Evolutionary conservation across 495 filamentous ascomycete species (phyloP).

Genomic region (Penicillium soppii): DNA sequence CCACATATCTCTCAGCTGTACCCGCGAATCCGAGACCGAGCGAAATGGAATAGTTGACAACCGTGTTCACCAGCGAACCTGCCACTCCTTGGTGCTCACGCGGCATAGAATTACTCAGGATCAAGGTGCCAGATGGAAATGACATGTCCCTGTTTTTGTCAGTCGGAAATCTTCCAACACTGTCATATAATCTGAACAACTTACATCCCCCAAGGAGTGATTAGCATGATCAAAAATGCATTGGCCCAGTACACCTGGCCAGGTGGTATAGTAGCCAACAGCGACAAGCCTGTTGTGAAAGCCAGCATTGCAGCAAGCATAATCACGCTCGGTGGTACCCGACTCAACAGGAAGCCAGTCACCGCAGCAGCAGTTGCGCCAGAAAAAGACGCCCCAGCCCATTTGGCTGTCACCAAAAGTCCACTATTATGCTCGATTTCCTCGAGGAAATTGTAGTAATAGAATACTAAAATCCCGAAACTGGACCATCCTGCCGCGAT

Average conservation of each 20-base stretch:
- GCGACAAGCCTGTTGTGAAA: constrained; percentile 42
- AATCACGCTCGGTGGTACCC: constrained; percentile 41
- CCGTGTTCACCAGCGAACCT: constrained; percentile 60
- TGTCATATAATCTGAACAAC: constrained; percentile 38
- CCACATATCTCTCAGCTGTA: constrained; percentile 57
- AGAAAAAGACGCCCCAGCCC: constrained; percentile 41
- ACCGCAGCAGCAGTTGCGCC: constrained; percentile 50
- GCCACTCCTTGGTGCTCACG: constrained; percentile 47
- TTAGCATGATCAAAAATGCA: constrained; percentile 43
- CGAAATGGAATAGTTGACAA: constrained; percentile 66
- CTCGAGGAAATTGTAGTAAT: constrained; percentile 55
- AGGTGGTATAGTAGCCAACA: constrained; percentile 36
- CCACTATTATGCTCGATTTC: constrained; percentile 44
- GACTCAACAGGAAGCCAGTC: constrained; percentile 45
- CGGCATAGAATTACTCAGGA: constrained; percentile 35
- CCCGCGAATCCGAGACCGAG: constrained; percentile 67
- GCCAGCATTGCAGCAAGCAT: constrained; percentile 50
- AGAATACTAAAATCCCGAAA: constrained; percentile 63
- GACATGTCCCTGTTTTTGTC: constrained; percentile 33
- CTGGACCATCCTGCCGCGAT: constrained; percentile 58
- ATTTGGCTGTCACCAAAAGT: constrained; percentile 48
- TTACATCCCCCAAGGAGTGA: constrained; percentile 57
- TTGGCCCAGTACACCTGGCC: constrained; percentile 46
- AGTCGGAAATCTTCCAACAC: neutral
- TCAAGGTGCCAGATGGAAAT: constrained; percentile 36